phyloP scores from a whole-genome alignment of 1,139 yeast species.

The Geotrichum armillariae region DNA sequence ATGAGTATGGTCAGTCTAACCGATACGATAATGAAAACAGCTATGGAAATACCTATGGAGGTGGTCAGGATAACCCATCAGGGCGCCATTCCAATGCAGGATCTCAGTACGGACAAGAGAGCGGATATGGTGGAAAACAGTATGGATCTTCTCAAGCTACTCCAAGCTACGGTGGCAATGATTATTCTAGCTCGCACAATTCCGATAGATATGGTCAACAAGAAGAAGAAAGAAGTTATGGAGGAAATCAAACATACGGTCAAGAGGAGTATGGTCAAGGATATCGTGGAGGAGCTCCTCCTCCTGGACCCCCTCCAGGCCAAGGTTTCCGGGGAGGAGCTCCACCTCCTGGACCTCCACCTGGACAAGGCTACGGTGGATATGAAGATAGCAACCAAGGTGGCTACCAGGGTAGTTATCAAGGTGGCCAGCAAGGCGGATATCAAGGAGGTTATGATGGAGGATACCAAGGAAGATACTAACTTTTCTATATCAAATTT shows the following conservation, averaged over 20 bases:
- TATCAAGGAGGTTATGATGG: background rate
- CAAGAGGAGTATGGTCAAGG: background rate
- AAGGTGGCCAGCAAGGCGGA: constrained; percentile 8
- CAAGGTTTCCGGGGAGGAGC: background rate
- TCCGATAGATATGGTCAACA: background rate
- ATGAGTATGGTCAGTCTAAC: background rate
- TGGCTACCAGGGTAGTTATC: constrained; percentile 1
- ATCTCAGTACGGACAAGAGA: background rate
- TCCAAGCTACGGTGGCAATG: background rate
- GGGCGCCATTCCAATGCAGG: background rate
- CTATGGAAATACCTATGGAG: background rate
- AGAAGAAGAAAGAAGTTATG: background rate
- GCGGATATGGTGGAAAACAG: background rate
- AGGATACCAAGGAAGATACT: background rate
- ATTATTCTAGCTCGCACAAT: background rate
- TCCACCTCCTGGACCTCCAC: constrained; percentile 4
- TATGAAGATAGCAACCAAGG: constrained; percentile 8
- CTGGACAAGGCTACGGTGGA: constrained; percentile 10
- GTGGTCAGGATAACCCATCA: background rate
- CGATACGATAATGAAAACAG: background rate
- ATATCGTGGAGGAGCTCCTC: constrained; percentile 2
- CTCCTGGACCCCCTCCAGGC: constrained; percentile 10
- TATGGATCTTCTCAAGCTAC: background rate
- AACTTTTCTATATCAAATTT: background rate
- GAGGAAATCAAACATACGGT: background rate